A percentile compares a stretch with the other conserved stretches of the same genome.
phyloP scores from a whole-genome alignment of 495 filamentous ascomycete genomes.

The Chaetomium fimeti region DNA sequence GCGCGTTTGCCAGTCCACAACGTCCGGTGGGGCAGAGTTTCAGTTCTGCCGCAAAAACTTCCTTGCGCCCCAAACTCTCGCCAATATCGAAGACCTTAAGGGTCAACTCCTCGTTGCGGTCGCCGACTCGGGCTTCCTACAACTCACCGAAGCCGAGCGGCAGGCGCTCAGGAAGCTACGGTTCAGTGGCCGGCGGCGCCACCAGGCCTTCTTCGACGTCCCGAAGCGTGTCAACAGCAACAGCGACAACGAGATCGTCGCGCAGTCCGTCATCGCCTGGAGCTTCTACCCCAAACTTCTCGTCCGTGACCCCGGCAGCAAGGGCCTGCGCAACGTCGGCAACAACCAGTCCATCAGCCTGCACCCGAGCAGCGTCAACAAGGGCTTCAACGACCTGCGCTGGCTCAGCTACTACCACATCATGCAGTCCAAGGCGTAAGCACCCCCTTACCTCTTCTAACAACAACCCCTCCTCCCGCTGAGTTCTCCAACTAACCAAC shows the following conservation, averaged over 20 bases:
- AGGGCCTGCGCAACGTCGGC: slow-evolving; percentile 82
- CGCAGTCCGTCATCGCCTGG: slow-evolving; percentile 79
- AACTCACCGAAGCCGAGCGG: slow-evolving; percentile 67
- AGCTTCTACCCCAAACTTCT: slow-evolving; percentile 95
- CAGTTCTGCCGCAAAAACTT: slow-evolving; percentile 92
- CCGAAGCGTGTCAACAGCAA: slow-evolving; percentile 70
- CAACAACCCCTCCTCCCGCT: neutral
- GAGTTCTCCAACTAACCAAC: neutral
- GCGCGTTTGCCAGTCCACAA: slow-evolving; percentile 62
- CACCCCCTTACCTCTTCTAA: neutral
- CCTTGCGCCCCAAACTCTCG: slow-evolving; percentile 75
- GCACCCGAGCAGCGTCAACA: slow-evolving; percentile 84
- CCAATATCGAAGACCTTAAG: slow-evolving; percentile 92
- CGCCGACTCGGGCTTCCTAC: slow-evolving; percentile 77
- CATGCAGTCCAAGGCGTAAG: slow-evolving; percentile 81
- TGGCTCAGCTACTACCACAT: slow-evolving; percentile 94
- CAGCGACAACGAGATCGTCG: slow-evolving; percentile 71
- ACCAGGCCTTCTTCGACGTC: slow-evolving; percentile 74
- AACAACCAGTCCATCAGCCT: slow-evolving; percentile 86
- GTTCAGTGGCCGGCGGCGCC: slow-evolving; percentile 49
- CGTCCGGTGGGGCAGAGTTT: slow-evolving; percentile 64
- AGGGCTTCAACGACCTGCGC: slow-evolving; percentile 61
- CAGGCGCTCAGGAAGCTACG: slow-evolving; percentile 58
- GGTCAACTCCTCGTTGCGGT: slow-evolving; percentile 80
- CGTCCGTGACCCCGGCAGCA: slow-evolving; percentile 66